phyloP scores from a whole-genome alignment of 163 green algal species.

The Coccomyxa subellipsoidea region DNA sequence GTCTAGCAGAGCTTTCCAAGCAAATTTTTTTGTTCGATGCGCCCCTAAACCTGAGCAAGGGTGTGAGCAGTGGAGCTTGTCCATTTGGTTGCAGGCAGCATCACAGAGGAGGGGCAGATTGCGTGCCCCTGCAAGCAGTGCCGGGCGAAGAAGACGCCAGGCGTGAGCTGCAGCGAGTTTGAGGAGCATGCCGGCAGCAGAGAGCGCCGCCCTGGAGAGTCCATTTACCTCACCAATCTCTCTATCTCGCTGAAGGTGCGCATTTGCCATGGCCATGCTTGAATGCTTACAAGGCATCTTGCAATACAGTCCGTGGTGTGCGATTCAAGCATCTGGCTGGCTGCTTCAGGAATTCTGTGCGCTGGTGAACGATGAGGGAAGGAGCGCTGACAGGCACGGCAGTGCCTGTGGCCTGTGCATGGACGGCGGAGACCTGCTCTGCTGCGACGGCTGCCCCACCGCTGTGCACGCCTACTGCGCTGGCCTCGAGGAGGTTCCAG shows the following conservation, averaged over 20 bases:
- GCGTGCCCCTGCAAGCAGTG: slow-evolving; percentile 17
- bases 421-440: slow-evolving; percentile 60
- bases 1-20: too few relatives aligned
- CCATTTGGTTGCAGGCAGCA: neutral
- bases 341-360: slow-evolving; percentile 16
- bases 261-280: neutral
- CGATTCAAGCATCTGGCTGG: too few relatives aligned
- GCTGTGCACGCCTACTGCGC: slow-evolving; percentile 58
- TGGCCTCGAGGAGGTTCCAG: slow-evolving; percentile 31
- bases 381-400: slow-evolving; percentile 6
- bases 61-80: neutral
- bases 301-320: too few relatives aligned
- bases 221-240: slow-evolving; percentile 43
- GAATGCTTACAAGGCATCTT: too few relatives aligned
- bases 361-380: slow-evolving; percentile 9
- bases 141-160: neutral
- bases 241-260: slow-evolving; percentile 42
- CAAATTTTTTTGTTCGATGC: too few relatives aligned
- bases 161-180: slow-evolving; percentile 46
- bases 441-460: slow-evolving; percentile 65
- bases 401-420: slow-evolving; percentile 51
- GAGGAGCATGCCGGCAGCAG: slow-evolving; percentile 58
- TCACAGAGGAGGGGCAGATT: slow-evolving; percentile 6
- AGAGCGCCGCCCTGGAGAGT: slow-evolving; percentile 55
- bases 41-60: too few relatives aligned